Evolutionary conservation across 163 green algal genomes (phyloP), one percentile per base, ranked within the genome.

Genomic region (Dunaliella salina): DNA sequence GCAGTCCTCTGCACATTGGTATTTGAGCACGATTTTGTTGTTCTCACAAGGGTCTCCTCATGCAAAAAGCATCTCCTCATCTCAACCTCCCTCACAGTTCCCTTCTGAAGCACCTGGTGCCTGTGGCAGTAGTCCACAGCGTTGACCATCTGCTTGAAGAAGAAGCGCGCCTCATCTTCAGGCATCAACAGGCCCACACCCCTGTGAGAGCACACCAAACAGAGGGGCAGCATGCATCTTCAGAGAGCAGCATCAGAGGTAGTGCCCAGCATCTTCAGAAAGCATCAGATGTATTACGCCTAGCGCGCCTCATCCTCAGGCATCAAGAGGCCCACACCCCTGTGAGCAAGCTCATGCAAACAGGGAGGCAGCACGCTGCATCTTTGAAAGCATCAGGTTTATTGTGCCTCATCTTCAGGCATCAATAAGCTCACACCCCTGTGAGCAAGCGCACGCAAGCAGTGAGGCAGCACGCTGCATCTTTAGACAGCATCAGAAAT

Each of bases 81-180:
- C 40, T 50, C 40, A 50, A 15, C 40, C 40, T 50, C 40, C 40
- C 40, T 50, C 40, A 15, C 40, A 50, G 3, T 50, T 50, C 8
- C 40, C 40, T 50, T 50, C 8, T 50, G 3, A 50, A 3, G 11
- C 20, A 91, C 87, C 29, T 85, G 83, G 63, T 88, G 84, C 24
- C 45, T 85, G 83, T 98, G 96, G 91, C 95, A 96, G 91, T 96
- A 96, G 84, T 95, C 93, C 1, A 98, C 90, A 0, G 94, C 94
- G 25, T 88, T 85, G 30, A 98, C 90, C 79, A 98, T 93, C 92
- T 98, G 96, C 87, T 94, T 91, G 90, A 98, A 96, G 83, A 96
- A 93, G 90, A 93, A 98, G 0, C 89, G 89, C 0, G 95, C 94
- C 80, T 95, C 89, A 63, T 95, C 91, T 89, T 98, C 95, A 22